These are phyloP conservation scores for Taiozyma sp. DNA, from an alignment of 1,139 yeast genomes.

Conservation along the genomic window DNA sequence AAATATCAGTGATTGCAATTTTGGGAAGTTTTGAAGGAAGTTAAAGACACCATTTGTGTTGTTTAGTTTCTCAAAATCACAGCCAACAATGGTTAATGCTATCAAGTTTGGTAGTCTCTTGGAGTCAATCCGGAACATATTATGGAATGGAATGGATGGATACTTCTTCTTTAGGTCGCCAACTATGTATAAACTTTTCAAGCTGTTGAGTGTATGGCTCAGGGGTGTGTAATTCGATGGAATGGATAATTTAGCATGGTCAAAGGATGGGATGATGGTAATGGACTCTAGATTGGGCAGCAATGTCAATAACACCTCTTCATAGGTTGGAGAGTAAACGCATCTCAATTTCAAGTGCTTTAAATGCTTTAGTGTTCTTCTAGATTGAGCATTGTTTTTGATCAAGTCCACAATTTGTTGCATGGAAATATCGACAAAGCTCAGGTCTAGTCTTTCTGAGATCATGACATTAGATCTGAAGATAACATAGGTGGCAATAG, in stretches of 20 bases:
- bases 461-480: slow-evolving; percentile 7
- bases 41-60: slow-evolving; percentile 15
- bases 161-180: slow-evolving; percentile 15
- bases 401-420: slow-evolving; percentile 13
- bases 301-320: slow-evolving; percentile 11
- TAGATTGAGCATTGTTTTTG: background rate
- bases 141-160: slow-evolving; percentile 16
- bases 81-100: slow-evolving; percentile 17
- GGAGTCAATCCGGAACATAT: slow-evolving; percentile 11
- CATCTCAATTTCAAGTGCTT: slow-evolving; percentile 12
- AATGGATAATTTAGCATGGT: slow-evolving; percentile 3
- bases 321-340: slow-evolving; percentile 13
- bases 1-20: slow-evolving; percentile 13
- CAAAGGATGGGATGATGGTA: slow-evolving; percentile 8
- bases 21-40: slow-evolving; percentile 17
- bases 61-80: slow-evolving; percentile 15
- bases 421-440: slow-evolving; percentile 12
- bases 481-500: slow-evolving; percentile 10
- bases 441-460: slow-evolving; percentile 8
- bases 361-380: slow-evolving; percentile 2
- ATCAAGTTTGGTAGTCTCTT: slow-evolving; percentile 12
- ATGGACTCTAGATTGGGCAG: slow-evolving; percentile 15
- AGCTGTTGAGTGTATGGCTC: slow-evolving; percentile 2
- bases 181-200: slow-evolving; percentile 11
- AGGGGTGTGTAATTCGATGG: slow-evolving; percentile 8